Evolutionary conservation across 139 green algal species (phyloP).

Genomic region (Picochlorum sp.): DNA sequence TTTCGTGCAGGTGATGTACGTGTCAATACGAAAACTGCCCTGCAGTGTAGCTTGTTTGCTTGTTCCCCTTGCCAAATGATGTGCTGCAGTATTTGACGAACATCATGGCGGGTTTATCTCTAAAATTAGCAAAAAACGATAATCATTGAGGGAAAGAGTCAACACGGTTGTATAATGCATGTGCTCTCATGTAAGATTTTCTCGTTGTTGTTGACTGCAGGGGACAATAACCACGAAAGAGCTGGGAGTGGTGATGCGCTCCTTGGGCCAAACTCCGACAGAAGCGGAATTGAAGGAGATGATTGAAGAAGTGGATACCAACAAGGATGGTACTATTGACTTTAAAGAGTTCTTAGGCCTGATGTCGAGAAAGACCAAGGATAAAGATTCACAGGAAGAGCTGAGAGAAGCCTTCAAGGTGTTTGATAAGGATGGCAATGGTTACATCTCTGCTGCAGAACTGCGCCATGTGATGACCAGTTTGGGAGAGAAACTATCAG

Average conservation of each 20-base stretch:
- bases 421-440: constrained; percentile 99
- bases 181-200: too few relatives aligned
- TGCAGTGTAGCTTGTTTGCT: too few relatives aligned
- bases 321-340: constrained; percentile 98
- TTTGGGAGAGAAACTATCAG: constrained; percentile 65
- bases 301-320: constrained; percentile 98
- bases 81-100: too few relatives aligned
- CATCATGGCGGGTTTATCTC: too few relatives aligned
- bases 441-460: constrained; percentile 96
- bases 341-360: constrained; percentile 98
- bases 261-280: constrained; percentile 96
- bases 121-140: too few relatives aligned
- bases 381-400: constrained; percentile 95
- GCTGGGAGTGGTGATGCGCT: constrained; percentile 98
- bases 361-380: constrained; percentile 99
- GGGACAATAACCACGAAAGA: constrained; percentile 96
- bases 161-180: too few relatives aligned
- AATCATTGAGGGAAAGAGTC: too few relatives aligned
- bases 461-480: constrained; percentile 74
- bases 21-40: too few relatives aligned
- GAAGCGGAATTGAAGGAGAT: constrained; percentile 99
- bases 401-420: constrained; percentile 98
- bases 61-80: too few relatives aligned
- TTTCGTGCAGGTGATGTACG: too few relatives aligned
- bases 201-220: constrained; percentile 9